Evolutionary conservation across 78 protist species (phyloP).

Genomic region (Salpingoeca rosetta): DNA sequence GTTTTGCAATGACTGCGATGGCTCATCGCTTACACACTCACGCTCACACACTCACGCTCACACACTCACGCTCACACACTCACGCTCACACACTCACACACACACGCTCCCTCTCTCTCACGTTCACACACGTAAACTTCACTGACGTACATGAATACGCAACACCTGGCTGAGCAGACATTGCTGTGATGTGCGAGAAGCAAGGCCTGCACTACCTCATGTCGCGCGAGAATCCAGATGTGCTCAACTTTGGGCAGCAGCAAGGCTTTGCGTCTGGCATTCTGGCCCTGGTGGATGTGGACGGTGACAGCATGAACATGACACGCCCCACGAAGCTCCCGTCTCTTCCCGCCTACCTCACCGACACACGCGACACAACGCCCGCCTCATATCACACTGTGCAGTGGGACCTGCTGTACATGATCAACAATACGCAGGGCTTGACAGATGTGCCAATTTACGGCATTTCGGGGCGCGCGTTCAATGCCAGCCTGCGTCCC

Average conservation of each 20-base stretch:
- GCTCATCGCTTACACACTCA: too few species aligned
- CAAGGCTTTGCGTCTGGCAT: not conserved
- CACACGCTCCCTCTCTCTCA: too few species aligned
- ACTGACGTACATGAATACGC: too few species aligned
- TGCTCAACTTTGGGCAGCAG: not conserved
- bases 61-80: too few species aligned
- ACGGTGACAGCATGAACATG: not conserved
- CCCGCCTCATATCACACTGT: too few species aligned
- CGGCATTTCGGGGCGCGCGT: not conserved
- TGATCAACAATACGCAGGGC: not conserved
- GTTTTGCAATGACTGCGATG: too few species aligned
- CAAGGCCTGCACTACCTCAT: not conserved
- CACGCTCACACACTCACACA: too few species aligned
- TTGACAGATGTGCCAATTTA: not conserved
- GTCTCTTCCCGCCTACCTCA: not conserved
- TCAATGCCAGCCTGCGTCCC: not conserved
- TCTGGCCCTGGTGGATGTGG: not conserved
- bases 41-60: too few species aligned
- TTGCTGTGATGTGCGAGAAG: not conserved
- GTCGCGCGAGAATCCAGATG: not conserved
- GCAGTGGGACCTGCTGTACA: not conserved
- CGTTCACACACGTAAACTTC: too few species aligned
- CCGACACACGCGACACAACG: not conserved
- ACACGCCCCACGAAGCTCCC: not conserved
- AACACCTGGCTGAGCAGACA: too few species aligned